Percentiles rank a stretch among this genome's conserved stretches.
These are phyloP conservation scores for Pseudoscleropodium purum DNA, from an alignment of 225 moss, liverwort and hornwort species.

Conservation along the genomic window DNA sequence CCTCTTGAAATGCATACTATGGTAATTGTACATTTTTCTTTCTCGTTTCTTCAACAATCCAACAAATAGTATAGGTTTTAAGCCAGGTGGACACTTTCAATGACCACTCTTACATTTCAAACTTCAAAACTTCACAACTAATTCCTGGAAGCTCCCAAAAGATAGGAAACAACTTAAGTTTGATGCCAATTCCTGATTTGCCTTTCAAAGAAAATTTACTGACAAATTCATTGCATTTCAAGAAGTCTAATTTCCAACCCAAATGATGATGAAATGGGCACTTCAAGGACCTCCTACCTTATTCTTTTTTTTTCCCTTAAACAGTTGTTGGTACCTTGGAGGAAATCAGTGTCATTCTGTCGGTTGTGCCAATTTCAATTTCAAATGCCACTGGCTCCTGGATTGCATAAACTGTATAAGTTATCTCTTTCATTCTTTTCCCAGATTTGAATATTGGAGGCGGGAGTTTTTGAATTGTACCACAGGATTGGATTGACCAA, in stretches of 20 bases:
- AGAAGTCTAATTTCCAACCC: background rate
- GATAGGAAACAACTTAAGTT: background rate
- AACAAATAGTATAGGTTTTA: background rate
- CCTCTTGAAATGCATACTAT: fast-evolving
- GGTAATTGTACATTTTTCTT: background rate
- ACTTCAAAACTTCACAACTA: background rate
- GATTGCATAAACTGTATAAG: background rate
- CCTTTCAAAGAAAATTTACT: background rate
- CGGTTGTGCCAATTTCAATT: background rate
- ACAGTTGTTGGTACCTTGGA: background rate
- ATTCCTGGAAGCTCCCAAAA: background rate
- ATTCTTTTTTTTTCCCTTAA: too few species aligned
- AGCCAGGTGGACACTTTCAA: fast-evolving
- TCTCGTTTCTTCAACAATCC: background rate
- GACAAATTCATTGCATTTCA: too few species aligned
- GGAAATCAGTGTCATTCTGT: background rate
- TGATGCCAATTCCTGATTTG: background rate
- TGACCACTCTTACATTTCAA: too few species aligned
- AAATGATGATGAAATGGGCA: background rate
- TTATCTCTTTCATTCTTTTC: too few species aligned
- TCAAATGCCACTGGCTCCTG: background rate
- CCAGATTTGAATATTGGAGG: background rate
- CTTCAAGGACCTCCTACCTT: background rate
- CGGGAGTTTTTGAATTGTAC: background rate
- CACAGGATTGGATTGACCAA: background rate